These are phyloP conservation scores for Sporopachydermia quercuum DNA, from an alignment of 805 yeast genomes.

Conservation along the genomic window DNA sequence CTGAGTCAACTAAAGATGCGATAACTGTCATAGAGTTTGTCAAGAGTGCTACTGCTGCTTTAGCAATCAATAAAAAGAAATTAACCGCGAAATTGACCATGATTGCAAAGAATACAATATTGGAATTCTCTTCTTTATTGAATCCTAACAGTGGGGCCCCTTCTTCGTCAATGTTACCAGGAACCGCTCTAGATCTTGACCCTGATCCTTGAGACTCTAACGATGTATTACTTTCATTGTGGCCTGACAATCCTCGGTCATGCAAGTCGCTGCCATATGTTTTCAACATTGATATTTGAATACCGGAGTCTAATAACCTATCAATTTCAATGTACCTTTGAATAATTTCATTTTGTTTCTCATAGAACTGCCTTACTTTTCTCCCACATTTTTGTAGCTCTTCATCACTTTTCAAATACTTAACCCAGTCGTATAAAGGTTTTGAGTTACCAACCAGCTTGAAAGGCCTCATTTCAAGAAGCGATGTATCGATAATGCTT, in stretches of 20 bases:
- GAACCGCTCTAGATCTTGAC: constrained; percentile 24
- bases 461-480: constrained; percentile 31
- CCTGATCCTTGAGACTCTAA: constrained; percentile 14
- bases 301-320: constrained; percentile 51
- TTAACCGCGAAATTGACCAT: constrained; percentile 48
- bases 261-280: constrained; percentile 33
- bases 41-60: constrained; percentile 40
- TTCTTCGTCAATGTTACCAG: constrained; percentile 46
- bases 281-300: constrained; percentile 47
- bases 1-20: constrained; percentile 68
- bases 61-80: constrained; percentile 42
- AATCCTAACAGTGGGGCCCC: constrained; percentile 40
- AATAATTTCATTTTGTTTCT: constrained; percentile 43
- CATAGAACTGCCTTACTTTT: constrained; percentile 30
- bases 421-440: constrained; percentile 28
- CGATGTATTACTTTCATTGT: constrained; percentile 1
- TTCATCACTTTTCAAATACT: constrained; percentile 12
- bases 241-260: constrained; percentile 1
- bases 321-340: constrained; percentile 46
- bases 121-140: constrained; percentile 26
- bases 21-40: constrained; percentile 61
- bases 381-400: constrained; percentile 15
- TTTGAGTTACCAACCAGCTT: constrained; percentile 29
- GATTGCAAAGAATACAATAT: constrained; percentile 43
- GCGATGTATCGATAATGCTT: constrained; percentile 5